phyloP scores from a whole-genome alignment of 208 protist genomes.

The Acanthamoeba culbertsoni region DNA sequence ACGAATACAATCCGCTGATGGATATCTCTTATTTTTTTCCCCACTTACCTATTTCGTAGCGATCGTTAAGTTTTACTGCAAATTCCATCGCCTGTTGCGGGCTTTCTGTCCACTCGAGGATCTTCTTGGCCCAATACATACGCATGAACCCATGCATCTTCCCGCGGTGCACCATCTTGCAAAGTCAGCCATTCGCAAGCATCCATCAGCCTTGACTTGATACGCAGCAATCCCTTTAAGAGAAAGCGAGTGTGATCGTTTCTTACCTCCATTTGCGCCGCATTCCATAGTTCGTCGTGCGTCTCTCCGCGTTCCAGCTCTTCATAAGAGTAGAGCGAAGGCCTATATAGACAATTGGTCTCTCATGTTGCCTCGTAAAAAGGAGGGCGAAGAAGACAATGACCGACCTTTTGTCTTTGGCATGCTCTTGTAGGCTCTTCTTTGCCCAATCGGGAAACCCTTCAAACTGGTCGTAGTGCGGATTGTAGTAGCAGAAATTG shows the following conservation, averaged over 20 bases:
- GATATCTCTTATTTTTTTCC: too few relatives aligned
- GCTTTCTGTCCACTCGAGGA: constrained; percentile 74
- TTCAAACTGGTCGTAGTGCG: constrained; percentile 70
- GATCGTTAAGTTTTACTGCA: constrained; percentile 75
- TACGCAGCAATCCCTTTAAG: too few relatives aligned
- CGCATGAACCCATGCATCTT: constrained; percentile 82
- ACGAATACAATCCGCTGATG: too few relatives aligned
- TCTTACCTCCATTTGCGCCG: constrained; percentile 44
- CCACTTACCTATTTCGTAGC: constrained; percentile 33
- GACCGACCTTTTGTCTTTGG: constrained; percentile 56
- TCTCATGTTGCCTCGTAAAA: too few relatives aligned
- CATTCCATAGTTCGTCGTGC: constrained; percentile 79
- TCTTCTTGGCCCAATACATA: constrained; percentile 83
- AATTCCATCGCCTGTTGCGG: constrained; percentile 63
- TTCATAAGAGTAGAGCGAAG: constrained; percentile 55
- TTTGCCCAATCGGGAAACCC: constrained; percentile 68
- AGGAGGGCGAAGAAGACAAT: too few relatives aligned
- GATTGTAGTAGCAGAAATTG: constrained; percentile 80
- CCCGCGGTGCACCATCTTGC: constrained; percentile 62
- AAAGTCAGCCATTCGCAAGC: not conserved
- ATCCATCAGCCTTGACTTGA: too few relatives aligned
- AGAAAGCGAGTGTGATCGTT: too few relatives aligned
- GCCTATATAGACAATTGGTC: too few relatives aligned
- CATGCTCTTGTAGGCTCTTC: constrained; percentile 64
- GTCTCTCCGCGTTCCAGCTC: constrained; percentile 62